Percentiles rank a stretch among this genome's conserved stretches.
phyloP scores from a whole-genome alignment of 805 yeast species.

The Pichia sporocuriosa region DNA sequence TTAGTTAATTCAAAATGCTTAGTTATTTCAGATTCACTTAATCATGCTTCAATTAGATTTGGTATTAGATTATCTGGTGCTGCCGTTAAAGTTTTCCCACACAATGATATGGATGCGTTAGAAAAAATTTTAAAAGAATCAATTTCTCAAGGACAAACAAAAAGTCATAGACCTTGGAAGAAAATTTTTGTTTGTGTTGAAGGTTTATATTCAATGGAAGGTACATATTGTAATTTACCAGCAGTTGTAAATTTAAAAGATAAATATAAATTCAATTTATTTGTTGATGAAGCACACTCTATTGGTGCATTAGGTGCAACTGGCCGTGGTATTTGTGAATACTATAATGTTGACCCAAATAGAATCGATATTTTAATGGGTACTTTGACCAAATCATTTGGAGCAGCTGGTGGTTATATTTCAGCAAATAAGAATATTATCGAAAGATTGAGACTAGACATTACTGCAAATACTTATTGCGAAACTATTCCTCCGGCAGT shows the following conservation, averaged over 20 bases:
- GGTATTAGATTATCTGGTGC: constrained; percentile 94
- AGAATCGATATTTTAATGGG: constrained; percentile 92
- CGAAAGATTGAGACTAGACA: constrained; percentile 65
- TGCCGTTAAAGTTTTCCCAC: constrained; percentile 83
- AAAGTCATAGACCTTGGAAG: constrained; percentile 94
- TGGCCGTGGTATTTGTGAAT: constrained; percentile 94
- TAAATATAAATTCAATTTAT: constrained; percentile 82
- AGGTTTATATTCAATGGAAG: constrained; percentile 91
- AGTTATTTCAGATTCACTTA: constrained; percentile 88
- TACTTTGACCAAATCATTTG: constrained; percentile 93
- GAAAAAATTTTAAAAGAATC: constrained; percentile 75
- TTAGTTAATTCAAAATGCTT: constrained; percentile 82
- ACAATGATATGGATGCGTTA: constrained; percentile 77
- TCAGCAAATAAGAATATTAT: constrained; percentile 69
- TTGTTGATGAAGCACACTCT: constrained; percentile 97
- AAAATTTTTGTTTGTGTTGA: constrained; percentile 81
- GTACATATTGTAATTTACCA: constrained; percentile 82
- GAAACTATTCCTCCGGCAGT: constrained; percentile 92
- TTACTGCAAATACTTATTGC: constrained; percentile 67
- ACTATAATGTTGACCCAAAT: constrained; percentile 71
- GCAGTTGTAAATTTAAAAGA: constrained; percentile 62
- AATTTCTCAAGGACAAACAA: constrained; percentile 91
- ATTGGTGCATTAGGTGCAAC: constrained; percentile 96
- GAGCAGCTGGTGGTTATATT: constrained; percentile 97
- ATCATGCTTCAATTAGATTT: constrained; percentile 92